These are phyloP conservation scores for Acanthamoeba polyphaga DNA, from an alignment of 208 protist species.

Conservation along the genomic window DNA sequence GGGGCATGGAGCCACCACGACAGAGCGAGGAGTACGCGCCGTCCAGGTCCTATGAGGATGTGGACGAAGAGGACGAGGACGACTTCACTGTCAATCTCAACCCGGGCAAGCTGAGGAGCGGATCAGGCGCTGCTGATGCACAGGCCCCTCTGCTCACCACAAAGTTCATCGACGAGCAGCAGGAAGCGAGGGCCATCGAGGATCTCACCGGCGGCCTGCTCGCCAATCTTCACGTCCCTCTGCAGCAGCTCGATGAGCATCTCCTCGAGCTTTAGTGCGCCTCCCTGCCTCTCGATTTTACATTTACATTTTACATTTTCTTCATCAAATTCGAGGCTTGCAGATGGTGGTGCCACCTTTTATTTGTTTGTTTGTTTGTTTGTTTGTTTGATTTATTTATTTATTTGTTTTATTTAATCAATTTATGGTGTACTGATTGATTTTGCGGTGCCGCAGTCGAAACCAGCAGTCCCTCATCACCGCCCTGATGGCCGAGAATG, in stretches of 20 bases:
- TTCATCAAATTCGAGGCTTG: no score
- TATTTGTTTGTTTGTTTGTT: no score
- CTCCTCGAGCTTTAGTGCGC: conserved; percentile 69
- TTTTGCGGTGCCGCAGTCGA: not conserved
- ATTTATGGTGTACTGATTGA: not conserved
- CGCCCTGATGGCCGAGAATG: conserved; percentile 10
- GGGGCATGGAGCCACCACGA: not conserved
- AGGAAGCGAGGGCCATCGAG: conserved; percentile 22
- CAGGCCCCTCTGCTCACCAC: not conserved
- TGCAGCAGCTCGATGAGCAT: conserved; percentile 52
- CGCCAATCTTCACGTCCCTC: conserved; percentile 17
- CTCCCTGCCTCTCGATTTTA: not conserved
- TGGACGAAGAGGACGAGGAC: not conserved
- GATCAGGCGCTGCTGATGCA: not conserved
- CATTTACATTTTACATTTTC: not conserved
- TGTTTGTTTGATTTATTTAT: not conserved
- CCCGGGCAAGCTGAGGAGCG: not conserved
- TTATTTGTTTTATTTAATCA: not conserved
- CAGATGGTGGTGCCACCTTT: not conserved
- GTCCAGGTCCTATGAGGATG: not conserved
- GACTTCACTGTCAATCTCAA: conserved; percentile 34
- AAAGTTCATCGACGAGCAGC: conserved; percentile 54
- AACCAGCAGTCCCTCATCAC: conserved; percentile 70
- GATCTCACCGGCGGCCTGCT: conserved; percentile 65
- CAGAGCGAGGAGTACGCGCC: not conserved